Conservation (phyloP, 208 protist genomes). For the Plasmodiophora brassicae region DNA sequence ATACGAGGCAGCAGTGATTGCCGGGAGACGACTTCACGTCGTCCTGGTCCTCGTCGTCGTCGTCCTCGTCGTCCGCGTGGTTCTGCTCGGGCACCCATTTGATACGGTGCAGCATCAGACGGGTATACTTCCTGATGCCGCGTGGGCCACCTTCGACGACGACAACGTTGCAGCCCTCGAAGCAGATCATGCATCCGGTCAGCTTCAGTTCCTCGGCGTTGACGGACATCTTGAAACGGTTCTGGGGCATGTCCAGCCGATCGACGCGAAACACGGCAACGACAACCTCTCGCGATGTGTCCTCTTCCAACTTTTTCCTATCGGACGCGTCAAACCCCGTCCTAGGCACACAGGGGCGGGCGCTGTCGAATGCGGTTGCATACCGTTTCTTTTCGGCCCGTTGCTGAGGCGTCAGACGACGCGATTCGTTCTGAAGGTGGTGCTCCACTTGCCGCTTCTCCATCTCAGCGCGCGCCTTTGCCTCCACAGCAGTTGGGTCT, state of each 20-base stretch:
- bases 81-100: not conserved
- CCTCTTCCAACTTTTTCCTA: constrained; percentile 36
- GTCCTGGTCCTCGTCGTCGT: not conserved
- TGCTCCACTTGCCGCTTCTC: constrained; percentile 29
- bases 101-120: constrained; percentile 1
- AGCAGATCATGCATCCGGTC: constrained; percentile 22
- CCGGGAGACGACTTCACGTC: not conserved
- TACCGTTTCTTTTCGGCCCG: constrained; percentile 27
- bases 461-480: constrained; percentile 32
- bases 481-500: constrained; percentile 31
- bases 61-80: not conserved
- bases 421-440: constrained; percentile 21
- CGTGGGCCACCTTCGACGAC: constrained; percentile 8
- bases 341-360: not conserved
- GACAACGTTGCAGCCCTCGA: not conserved
- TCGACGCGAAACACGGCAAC: constrained; percentile 24
- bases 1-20: not conserved
- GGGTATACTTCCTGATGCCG: not conserved
- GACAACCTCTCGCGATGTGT: constrained; percentile 19
- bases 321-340: not conserved
- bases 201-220: constrained; percentile 5
- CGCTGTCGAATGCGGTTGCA: no score
- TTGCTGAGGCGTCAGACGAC: constrained; percentile 16
- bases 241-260: not conserved
- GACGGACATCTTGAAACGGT: constrained; percentile 20